Base-by-base conservation (phyloP, 495 filamentous ascomycete species). In the Mycothermus thermophilus region DNA sequence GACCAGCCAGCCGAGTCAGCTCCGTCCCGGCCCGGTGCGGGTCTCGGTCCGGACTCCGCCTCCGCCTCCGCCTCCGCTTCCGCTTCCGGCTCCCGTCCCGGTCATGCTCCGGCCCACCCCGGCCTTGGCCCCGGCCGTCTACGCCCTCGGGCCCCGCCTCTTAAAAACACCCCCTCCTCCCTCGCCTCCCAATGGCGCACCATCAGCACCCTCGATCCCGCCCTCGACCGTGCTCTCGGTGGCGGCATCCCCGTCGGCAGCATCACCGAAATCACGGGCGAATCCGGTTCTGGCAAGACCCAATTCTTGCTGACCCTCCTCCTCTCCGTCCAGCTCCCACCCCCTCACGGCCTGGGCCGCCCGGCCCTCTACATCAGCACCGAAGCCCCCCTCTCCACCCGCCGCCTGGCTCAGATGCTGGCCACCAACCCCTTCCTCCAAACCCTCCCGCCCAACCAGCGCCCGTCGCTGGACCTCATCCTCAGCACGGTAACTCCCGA, bases 211-310 rank as follows among this genome's bases (percentile, higher is more conserved):
- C 63, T 88, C 14, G 83, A 93, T 57, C 62, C 72, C 21, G 50
- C 54, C 8, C 62, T 97, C 10, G 86, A 97, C 66, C 57, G 51
- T 8, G 69, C 79, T 3, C 64, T 97, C 19, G 75, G 71, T 43
- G 92, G 92, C 34, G 92, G 92, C n/a, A 72, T 97, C 27, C 80
- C 79, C 2, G 67, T 75, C 2, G 79, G 82, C 27, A 80, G 83
- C 53, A 62, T 97, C 43, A 88, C 84, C 13, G 90, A 97, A 48
- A 66, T 97, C 35, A 85, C 83, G 3, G 92, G 92, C 24, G 90
- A 95, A 62, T 93, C 84, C 57, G 90, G 86, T 48, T 79, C 81
- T 44, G 90, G 90, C 49, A 97, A 97, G 66, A 95, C 92, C 11
- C 92, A 97, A 56, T 77, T 95, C 58, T 81, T 95, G 14, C 65